Percentiles rank a stretch among this genome's conserved stretches.
Conservation (phyloP, 441 rosid species). For the Bocquillonia castaneifolia region DNA sequence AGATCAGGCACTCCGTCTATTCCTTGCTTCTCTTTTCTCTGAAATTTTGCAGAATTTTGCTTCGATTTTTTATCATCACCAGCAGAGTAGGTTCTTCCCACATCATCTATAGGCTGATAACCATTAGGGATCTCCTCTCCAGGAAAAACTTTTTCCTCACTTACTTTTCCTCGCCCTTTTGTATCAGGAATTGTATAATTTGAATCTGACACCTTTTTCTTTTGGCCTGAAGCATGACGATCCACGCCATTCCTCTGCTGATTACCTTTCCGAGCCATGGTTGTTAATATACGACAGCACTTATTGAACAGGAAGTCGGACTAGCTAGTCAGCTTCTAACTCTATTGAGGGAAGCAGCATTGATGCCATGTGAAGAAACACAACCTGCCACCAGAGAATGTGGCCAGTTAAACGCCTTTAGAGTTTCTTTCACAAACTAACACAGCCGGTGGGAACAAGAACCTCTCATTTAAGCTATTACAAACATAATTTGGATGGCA, state of each 20-base stretch:
- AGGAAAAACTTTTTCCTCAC: constrained; percentile 38
- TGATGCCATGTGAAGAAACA: too few relatives aligned
- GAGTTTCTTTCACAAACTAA: too few relatives aligned
- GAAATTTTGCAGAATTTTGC: constrained; percentile 28
- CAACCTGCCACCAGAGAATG: too few relatives aligned
- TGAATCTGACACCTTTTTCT: constrained; percentile 49
- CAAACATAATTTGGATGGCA: too few relatives aligned
- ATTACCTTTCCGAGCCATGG: constrained; percentile 84
- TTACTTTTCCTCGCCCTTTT: constrained; percentile 42
- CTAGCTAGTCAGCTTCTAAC: too few relatives aligned
- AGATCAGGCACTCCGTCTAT: constrained; percentile 26
- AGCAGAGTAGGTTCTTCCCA: constrained; percentile 9
- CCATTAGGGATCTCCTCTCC: constrained; percentile 46
- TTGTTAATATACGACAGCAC: constrained; percentile 2
- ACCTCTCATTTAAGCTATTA: too few relatives aligned
- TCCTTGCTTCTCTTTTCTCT: constrained; percentile 37
- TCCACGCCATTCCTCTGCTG: constrained; percentile 73
- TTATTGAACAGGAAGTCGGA: constrained; percentile 10
- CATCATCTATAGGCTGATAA: constrained; percentile 31
- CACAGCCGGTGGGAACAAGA: too few relatives aligned
- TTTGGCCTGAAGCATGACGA: constrained; percentile 41
- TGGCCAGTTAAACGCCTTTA: too few relatives aligned
- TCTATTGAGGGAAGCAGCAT: too few relatives aligned
- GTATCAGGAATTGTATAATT: constrained; percentile 26
- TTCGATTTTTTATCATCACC: constrained; percentile 31